Evolutionary conservation across 192 early-diverging fungal species (phyloP), one percentile per base, ranked within the genome.

Genomic region (Diversispora epigaea): DNA sequence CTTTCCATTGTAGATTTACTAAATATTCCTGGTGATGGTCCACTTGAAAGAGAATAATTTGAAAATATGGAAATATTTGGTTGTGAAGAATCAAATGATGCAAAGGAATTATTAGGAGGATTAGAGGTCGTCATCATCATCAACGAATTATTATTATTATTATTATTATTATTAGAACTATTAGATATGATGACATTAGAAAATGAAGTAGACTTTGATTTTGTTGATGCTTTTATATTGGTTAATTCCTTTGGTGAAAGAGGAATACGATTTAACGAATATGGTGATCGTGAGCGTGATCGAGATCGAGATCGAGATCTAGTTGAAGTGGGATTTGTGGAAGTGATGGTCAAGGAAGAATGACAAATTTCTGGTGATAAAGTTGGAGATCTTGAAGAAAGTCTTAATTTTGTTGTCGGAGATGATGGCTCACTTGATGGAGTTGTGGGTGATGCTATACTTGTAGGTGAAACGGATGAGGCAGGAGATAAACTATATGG

Each of bases 361-460:
- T 40, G 21, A 58, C 40, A 58, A 32, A 15, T 19, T 41, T 43
- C 58, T 55, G 52, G 7, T 45, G 70, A 71, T 15, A 71, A 21
- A 44, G 52, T 14, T 57, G 70, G 32, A 32, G 70, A 41, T 43
- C 19, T 55, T 58, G 56, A 57, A 32, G 12, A 19, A 39, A 52
- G 70, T 58, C 70, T 15, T 22, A 15, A 57, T 6, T 41, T 19
- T 43, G 39, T 25, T 25, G 70, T 69, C 15, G 39, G 43, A 40
- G 63, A 47, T 9, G 66, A 32, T 50, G n/a, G 12, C 49, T 46
- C 47, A 2, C 45, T 68, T 8, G 70, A 57, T 45, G 70, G 41
- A 45, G 54, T 71, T 44, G 54, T 71, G 17, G 70, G 70, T 14
- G 70, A 71, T 21, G 7, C 44, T 4, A n/a, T 71, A 41, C 40